Evolutionary conservation across 164 flowering plant genomes (phyloP), one percentile per base, ranked within the genome.

Genomic region (Taxillus chinensis): DNA sequence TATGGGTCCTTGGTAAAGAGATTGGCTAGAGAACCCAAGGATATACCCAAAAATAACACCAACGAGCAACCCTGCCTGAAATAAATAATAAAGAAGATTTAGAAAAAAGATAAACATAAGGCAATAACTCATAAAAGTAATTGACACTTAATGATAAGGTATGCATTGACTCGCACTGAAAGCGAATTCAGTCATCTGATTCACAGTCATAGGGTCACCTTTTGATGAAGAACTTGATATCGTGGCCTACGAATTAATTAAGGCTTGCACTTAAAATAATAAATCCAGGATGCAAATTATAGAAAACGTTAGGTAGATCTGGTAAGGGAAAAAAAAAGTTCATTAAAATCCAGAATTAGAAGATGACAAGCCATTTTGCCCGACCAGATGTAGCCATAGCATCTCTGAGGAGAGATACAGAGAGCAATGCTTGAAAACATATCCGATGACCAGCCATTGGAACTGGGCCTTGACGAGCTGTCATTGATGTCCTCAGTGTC

Each of bases 391-490:
- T 64, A 66, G 90, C 92, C 43, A 89, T 77, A 50, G 99, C 91
- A 85, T 95, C 93, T 15, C 95, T 80, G 41, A 95, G 82, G 67
- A 95, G 92, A 50, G 99, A 89, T 41, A 87, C 97, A 61, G 99
- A 93, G 73, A 91, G 73, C 99, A 96, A 95, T 0, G 91, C 86
- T 82, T 95, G 97, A 68, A 87, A 63, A 74, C 96, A 95, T 71
- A 95, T 86, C 67, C 91, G 99, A 73, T 95, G 99, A 68, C 91
- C 97, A 42, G 97, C 96, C 99, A 95, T 95, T 53, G 96, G 87
- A 41, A 82, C 45, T 13, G 97, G 82, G 57, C 99, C 97, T 73
- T 86, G 95, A 61, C 96, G 96, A 70, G 97, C 96, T 75, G 99
- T 97, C 97, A 95, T 85, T 60, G 96, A 89, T 61, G 99, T 86